Percentiles rank a stretch among this genome's conserved stretches.
These are phyloP conservation scores for Clitoria ternatea DNA, from an alignment of 306 rosid genomes.

Conservation along the genomic window DNA sequence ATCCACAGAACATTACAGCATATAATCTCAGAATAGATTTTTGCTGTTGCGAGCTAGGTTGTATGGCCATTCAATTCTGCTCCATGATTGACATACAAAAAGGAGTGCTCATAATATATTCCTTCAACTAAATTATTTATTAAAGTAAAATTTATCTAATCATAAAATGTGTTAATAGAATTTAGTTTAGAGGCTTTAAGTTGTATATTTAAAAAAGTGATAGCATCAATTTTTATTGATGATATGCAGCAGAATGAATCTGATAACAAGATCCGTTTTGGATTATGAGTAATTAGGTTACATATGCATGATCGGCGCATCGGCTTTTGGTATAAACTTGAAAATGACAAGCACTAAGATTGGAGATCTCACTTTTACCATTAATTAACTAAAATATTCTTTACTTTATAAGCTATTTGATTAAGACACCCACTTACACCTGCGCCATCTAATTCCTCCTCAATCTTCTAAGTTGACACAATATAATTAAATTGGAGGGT, in stretches of 20 bases:
- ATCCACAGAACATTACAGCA: not conserved
- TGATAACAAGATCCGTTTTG: too few species aligned
- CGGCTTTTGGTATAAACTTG: constrained; percentile 11
- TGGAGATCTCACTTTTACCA: not conserved
- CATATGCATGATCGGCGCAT: constrained; percentile 6
- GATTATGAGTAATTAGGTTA: too few species aligned
- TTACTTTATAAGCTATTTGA: constrained; percentile 14
- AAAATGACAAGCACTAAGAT: constrained; percentile 17
- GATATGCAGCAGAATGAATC: too few species aligned
- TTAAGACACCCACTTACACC: constrained; percentile 5
- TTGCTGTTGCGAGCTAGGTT: not conserved
- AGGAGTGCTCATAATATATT: not conserved
- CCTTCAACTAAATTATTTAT: too few species aligned
- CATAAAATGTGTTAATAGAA: too few species aligned
- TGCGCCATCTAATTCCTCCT: not conserved
- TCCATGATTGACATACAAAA: not conserved
- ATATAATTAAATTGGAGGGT: too few species aligned
- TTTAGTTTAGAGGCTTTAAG: too few species aligned
- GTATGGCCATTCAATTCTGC: not conserved
- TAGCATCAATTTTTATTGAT: too few species aligned
- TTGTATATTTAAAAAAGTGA: too few species aligned
- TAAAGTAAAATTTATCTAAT: too few species aligned
- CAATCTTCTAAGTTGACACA: not conserved
- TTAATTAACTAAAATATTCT: not conserved
- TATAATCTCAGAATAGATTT: not conserved